Conservation (phyloP, 2,329 filamentous ascomycete genomes). For the Lachnellula cervina region DNA sequence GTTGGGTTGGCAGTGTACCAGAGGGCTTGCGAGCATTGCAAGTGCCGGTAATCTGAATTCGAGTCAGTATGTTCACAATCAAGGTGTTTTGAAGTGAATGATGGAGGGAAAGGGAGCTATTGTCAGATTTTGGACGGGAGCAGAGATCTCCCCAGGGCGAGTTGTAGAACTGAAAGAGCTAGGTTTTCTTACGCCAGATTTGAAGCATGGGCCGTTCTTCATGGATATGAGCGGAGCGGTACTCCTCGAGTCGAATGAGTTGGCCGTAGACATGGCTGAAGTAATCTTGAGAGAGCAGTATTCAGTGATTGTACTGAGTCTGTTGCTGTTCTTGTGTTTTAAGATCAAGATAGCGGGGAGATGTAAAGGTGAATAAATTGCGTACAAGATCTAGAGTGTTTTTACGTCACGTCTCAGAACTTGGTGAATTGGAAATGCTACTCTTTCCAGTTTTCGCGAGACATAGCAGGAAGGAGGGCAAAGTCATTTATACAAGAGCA, state of each 20-base stretch:
- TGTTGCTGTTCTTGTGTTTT: not conserved
- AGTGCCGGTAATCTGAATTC: not conserved
- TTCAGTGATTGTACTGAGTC: not conserved
- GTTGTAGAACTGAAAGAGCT: too few relatives aligned
- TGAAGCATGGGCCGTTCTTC: constrained; percentile 3
- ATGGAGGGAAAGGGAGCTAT: too few relatives aligned
- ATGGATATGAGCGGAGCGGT: not conserved
- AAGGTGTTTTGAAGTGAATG: too few relatives aligned
- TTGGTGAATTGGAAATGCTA: not conserved
- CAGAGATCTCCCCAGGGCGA: too few relatives aligned
- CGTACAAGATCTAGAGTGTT: too few relatives aligned
- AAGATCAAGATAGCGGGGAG: too few relatives aligned
- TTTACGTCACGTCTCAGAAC: too few relatives aligned
- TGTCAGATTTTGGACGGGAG: too few relatives aligned
- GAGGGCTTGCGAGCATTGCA: constrained; percentile 10
- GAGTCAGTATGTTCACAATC: too few relatives aligned
- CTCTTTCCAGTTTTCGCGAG: not conserved
- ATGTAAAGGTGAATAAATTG: too few relatives aligned
- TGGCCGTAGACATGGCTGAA: not conserved
- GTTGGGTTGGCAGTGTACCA: not conserved
- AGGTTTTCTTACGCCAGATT: constrained; percentile 11
- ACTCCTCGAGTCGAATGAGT: not conserved
- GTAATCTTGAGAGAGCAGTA: not conserved
- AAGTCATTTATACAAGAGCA: not conserved
- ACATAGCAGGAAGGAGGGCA: not conserved